These are phyloP conservation scores for Apophysomyces trapeziformis DNA, from an alignment of 371 early-diverging fungal genomes.

Conservation along the genomic window DNA sequence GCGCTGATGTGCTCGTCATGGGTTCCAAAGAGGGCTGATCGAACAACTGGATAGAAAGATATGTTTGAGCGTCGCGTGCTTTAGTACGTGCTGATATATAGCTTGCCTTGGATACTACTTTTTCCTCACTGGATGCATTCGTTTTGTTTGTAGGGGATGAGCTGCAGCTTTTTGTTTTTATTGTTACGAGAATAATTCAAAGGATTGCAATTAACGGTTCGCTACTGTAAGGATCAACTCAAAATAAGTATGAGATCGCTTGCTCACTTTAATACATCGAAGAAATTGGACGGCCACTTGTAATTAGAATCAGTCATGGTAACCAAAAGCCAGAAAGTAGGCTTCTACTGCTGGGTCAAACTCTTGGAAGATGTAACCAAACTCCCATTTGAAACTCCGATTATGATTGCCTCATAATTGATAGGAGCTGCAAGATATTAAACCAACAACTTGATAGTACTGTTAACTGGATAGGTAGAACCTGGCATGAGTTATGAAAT, in stretches of 20 bases:
- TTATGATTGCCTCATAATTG: too few relatives aligned
- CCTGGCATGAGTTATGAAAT: too few relatives aligned
- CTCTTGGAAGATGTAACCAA: too few relatives aligned
- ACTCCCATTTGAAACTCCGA: too few relatives aligned
- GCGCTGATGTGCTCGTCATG: background rate
- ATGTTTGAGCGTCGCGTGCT: background rate
- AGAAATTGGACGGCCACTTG: background rate
- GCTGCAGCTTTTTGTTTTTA: background rate
- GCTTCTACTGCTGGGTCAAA: too few relatives aligned
- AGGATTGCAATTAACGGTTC: background rate
- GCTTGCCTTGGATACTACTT: background rate
- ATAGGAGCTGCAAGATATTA: too few relatives aligned
- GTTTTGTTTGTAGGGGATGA: background rate
- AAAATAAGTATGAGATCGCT: background rate
- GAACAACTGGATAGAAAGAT: background rate
- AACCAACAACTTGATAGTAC: too few relatives aligned
- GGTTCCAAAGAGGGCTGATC: background rate
- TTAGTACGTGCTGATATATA: background rate
- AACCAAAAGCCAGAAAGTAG: background rate
- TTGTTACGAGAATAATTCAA: background rate
- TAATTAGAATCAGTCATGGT: background rate
- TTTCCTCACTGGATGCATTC: background rate
- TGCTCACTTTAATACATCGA: conserved; percentile 6
- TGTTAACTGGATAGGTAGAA: too few relatives aligned
- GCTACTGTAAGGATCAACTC: too few relatives aligned